Evolutionary conservation across 306 rosid species (phyloP).

Genomic region (Adenanthera pavonina): DNA sequence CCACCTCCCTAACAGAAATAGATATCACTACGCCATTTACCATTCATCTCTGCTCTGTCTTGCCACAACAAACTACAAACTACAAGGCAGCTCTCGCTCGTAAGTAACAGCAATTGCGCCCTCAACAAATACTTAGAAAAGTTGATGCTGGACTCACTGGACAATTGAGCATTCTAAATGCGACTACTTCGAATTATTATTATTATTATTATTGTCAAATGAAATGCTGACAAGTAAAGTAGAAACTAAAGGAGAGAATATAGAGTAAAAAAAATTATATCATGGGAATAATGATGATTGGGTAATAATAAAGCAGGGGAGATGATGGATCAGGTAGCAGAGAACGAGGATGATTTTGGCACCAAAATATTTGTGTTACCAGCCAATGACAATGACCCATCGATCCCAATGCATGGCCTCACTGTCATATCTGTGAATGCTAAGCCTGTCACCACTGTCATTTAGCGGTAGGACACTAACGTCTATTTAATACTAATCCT

Average conservation of each 20-base stretch:
- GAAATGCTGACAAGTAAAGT: no score
- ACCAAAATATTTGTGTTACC: neutral
- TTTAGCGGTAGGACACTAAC: no score
- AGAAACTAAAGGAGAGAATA: no score
- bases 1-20: neutral
- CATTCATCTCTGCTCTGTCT: neutral
- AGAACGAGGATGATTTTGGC: neutral
- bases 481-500: no score
- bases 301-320: neutral
- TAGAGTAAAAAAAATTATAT: no score
- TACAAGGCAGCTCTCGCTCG: neutral
- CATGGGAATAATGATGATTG: no score
- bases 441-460: no score
- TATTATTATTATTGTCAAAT: no score
- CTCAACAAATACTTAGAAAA: no score
- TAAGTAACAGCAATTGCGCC: neutral
- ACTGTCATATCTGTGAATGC: neutral
- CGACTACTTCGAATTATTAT: no score
- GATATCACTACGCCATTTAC: neutral
- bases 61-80: neutral
- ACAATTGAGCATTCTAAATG: no score
- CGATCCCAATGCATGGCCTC: neutral
- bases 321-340: neutral
- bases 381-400: neutral
- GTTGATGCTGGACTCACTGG: no score